Evolutionary conservation across 768 basidiomycete genomes (phyloP), one percentile per base, ranked within the genome.

Genomic region (Filobasidium floriforme): DNA sequence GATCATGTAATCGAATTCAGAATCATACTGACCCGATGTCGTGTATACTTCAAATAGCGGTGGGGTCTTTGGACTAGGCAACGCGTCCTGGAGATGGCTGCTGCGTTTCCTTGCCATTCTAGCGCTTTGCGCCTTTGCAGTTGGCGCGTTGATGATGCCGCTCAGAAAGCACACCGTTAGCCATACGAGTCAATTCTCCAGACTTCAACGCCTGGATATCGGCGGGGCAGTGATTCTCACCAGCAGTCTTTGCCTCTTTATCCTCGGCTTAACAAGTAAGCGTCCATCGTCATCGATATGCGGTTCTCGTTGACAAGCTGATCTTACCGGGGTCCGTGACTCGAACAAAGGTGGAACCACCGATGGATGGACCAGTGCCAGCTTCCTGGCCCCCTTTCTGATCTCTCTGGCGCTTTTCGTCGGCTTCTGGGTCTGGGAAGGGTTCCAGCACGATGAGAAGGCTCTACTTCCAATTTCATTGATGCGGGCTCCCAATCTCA

Each of bases 391-490:
- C 4, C 81, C 83, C 0, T 75, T 86, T 44, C 72, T 84, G 11
- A 69, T 85, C 41, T 82, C 84, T 5, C 71, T 83, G 65, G 41
- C 81, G 10, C 67, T 83, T 12, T 70, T 76, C 43, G 69, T 75
- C 29, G 73, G 62, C 0, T 86, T 86, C 78, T 83, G 86, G 75
- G 75, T 80, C 60, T 85, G 82, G 81, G 84, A 86, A 69, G 74
- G 80, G 10, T 52, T 69, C 0, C 72, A 84, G 15, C 81, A 81
- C 1, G 69, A 71, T 18, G 74, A 82, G 14, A 72, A 71, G 6
- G 84, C 85, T n/a, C 65, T 76, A 19, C 63, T 77, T 15, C 75
- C 76, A 0, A 65, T 66, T 54, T 69, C 69, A 5, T 66, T 75
- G n/a, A 72, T 71, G 68, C 67, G 71, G 55, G 69, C 73, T 40